Percentiles rank a stretch among this genome's conserved stretches.
These are phyloP conservation scores for Exophiala calicioides DNA, from an alignment of 2,329 filamentous ascomycete species.

Conservation along the genomic window DNA sequence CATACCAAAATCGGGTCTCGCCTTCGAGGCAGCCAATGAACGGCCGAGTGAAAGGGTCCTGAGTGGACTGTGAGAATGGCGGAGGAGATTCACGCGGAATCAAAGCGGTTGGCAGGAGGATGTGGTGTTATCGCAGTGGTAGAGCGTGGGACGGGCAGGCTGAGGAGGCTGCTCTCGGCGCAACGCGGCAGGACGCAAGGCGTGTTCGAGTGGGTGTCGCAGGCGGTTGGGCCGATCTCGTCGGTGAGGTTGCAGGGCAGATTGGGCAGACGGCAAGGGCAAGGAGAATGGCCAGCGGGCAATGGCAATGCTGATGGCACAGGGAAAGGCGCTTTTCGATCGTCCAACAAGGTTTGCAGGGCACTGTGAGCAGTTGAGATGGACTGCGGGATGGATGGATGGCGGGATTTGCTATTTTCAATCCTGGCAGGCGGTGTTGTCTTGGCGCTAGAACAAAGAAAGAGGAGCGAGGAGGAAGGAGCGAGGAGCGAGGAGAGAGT, in stretches of 20 bases:
- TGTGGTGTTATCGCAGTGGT: conserved; percentile 24
- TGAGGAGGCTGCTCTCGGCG: conserved; percentile 25
- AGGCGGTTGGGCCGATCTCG: not conserved
- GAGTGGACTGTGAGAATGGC: conserved; percentile 4
- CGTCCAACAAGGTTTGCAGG: conserved; percentile 6
- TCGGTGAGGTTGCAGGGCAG: conserved; percentile 3
- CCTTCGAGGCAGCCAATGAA: conserved; percentile 13
- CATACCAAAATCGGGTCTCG: conserved; percentile 19
- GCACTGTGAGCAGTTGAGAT: conserved; percentile 4
- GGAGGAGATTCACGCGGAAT: conserved; percentile 9
- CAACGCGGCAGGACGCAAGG: conserved; percentile 12
- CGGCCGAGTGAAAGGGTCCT: conserved; percentile 18
- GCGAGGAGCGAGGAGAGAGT: not conserved
- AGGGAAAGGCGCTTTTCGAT: too few relatives aligned
- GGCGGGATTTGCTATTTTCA: conserved; percentile 27
- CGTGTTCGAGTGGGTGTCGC: conserved; percentile 6
- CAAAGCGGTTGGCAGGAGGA: conserved; percentile 3
- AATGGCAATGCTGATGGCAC: conserved; percentile 16
- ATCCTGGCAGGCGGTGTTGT: conserved; percentile 26
- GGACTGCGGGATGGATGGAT: conserved; percentile 12
- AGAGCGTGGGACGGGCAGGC: conserved; percentile 23
- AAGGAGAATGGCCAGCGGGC: conserved; percentile 1
- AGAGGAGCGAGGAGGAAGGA: not conserved
- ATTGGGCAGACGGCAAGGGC: conserved; percentile 5
- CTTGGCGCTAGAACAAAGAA: conserved; percentile 6